A percentile compares a stretch with the other conserved stretches of the same genome.
phyloP scores from a whole-genome alignment of 1,139 yeast species.

The Hanseniaspora sp. region DNA sequence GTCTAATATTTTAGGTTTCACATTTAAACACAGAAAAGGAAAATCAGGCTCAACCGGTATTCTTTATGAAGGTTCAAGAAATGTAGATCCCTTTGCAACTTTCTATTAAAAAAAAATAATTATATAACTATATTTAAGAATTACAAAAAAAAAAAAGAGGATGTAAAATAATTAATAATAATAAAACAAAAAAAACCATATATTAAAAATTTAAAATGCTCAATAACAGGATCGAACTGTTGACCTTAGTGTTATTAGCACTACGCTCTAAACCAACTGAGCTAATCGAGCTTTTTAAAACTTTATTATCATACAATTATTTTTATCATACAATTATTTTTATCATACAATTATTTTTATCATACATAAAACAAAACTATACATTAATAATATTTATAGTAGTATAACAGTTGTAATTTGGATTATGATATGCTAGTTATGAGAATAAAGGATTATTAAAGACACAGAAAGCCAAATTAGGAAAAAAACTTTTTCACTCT shows the following conservation, averaged over 20 bases:
- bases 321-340: too few relatives aligned
- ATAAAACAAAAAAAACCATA: not conserved
- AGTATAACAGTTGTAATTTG: not conserved
- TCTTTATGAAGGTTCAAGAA: conserved; percentile 31
- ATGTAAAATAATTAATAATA: not conserved
- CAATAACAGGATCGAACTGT: conserved; percentile 17
- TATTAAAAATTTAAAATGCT: conserved; percentile 1
- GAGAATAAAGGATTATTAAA: too few relatives aligned
- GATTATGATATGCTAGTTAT: too few relatives aligned
- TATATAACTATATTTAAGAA: not conserved
- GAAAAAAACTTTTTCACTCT: too few relatives aligned
- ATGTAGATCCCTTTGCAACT: conserved; percentile 36
- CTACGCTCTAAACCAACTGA: conserved; percentile 17
- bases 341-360: too few relatives aligned
- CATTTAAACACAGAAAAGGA: conserved; percentile 73
- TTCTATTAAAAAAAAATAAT: conserved; percentile 24
- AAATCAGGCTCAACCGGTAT: conserved; percentile 37
- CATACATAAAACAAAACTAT: too few relatives aligned
- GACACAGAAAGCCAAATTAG: too few relatives aligned
- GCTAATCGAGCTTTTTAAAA: conserved; percentile 15
- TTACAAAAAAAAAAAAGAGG: not conserved
- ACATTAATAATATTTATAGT: too few relatives aligned
- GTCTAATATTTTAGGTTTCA: conserved; percentile 84
- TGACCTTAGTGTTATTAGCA: conserved; percentile 16
- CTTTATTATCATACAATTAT: too few relatives aligned